Conservation (phyloP, 768 basidiomycete species). For the Suillus clintonianus region DNA sequence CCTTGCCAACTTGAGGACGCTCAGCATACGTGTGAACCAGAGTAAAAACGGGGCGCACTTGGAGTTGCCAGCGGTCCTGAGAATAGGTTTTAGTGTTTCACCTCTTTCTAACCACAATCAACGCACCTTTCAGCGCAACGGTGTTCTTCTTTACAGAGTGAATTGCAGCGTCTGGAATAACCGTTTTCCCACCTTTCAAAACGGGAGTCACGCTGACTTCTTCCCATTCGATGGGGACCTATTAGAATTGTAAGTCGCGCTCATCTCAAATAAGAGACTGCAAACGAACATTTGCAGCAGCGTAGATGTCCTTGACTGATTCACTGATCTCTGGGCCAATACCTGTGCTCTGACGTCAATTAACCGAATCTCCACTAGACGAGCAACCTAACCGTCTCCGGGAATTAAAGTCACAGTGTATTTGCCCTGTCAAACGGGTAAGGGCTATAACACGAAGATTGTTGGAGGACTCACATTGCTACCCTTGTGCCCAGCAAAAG, state of each 20-base stretch:
- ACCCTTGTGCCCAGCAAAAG: conserved; percentile 89
- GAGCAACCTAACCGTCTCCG: conserved; percentile 73
- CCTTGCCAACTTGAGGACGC: conserved; percentile 83
- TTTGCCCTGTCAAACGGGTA: conserved; percentile 67
- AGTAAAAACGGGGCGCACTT: conserved; percentile 56
- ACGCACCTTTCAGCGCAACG: conserved; percentile 91
- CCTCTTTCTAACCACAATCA: conserved; percentile 1
- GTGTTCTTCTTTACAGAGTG: conserved; percentile 94
- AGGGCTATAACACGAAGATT: neutral
- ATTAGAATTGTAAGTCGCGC: conserved; percentile 13
- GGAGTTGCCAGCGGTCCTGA: conserved; percentile 95
- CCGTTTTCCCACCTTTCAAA: conserved; percentile 93
- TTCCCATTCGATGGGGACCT: conserved; percentile 99
- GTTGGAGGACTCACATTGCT: conserved; percentile 63
- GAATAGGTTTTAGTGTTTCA: conserved; percentile 4
- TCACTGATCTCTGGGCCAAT: conserved; percentile 99
- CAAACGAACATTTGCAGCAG: conserved; percentile 71
- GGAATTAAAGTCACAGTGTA: conserved; percentile 96
- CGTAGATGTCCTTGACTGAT: conserved; percentile 92
- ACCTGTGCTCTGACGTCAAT: conserved; percentile 49
- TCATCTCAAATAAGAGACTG: conserved; percentile 1
- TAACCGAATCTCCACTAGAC: conserved; percentile 21
- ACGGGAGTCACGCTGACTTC: conserved; percentile 97
- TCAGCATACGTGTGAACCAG: conserved; percentile 14
- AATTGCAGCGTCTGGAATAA: conserved; percentile 92